Evolutionary conservation across 441 rosid genomes (phyloP).

Genomic region (Mallotus repandus): DNA sequence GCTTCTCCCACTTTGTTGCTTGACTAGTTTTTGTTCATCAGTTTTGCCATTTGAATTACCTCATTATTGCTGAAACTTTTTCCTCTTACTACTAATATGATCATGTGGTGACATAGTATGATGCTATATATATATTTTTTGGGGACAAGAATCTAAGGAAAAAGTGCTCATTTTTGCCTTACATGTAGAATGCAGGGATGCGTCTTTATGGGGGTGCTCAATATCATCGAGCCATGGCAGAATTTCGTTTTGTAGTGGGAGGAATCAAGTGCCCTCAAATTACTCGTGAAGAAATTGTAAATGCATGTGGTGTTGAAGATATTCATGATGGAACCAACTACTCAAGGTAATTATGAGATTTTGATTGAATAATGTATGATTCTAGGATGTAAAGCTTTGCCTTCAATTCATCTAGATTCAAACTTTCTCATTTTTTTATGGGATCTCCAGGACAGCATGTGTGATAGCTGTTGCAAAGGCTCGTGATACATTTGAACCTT

Average conservation of each 20-base stretch:
- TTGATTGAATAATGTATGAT: conserved; percentile 3
- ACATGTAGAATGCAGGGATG: conserved; percentile 84
- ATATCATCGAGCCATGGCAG: conserved; percentile 98
- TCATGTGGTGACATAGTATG: neutral
- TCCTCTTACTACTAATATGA: neutral
- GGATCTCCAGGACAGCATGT: conserved; percentile 81
- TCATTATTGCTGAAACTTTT: neutral
- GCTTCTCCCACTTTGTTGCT: neutral
- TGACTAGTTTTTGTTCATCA: neutral
- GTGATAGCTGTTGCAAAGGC: conserved; percentile 98
- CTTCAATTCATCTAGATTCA: neutral
- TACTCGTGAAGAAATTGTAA: conserved; percentile 92
- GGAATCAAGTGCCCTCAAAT: conserved; percentile 92
- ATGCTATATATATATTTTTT: neutral
- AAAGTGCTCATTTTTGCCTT: conserved; percentile 22
- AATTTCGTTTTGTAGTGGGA: conserved; percentile 91
- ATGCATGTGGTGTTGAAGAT: conserved; percentile 98
- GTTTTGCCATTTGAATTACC: neutral
- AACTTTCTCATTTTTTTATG: conserved; percentile 15
- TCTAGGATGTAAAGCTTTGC: neutral
- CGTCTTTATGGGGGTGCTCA: conserved; percentile 98
- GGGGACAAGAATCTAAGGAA: neutral
- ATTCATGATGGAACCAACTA: conserved; percentile 98
- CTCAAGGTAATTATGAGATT: conserved; percentile 58
- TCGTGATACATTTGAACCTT: conserved; percentile 93